Evolutionary conservation across 2,329 filamentous ascomycete species (phyloP), one percentile per base, ranked within the genome.

Genomic region (Penicillium frequentans): DNA sequence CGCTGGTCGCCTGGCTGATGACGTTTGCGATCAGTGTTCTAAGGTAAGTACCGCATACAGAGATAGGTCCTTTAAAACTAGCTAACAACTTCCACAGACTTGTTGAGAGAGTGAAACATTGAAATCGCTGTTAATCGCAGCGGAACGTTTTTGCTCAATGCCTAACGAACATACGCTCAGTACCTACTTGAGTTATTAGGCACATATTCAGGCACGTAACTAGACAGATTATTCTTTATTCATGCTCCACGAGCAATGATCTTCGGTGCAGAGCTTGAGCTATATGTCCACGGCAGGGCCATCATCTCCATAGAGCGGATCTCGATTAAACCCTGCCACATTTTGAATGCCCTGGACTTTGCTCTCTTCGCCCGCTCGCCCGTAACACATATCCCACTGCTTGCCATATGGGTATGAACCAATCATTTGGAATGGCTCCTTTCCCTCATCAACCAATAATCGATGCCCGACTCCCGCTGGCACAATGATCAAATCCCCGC

Each of bases 1-100:
- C 90, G 10, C 81, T 97, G 56, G 81, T 96, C 58, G 88, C 91
- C n/a, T 98, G 93, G 93, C 84, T 93, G 59, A 82, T 89, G 73
- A 97, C 91, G 23, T 96, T 98, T 76, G 86, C 89, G 49, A 88
- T 97, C 56, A 96, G 91, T 75, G 86, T 92, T 57, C 88, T 92
- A 70, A 84, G 89, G 81, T 83, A 75, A 72, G 29, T 4, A 14
- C 14, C 10, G 2, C 14, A 19, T 7, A 26, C 19, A 39, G 13
- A 39, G 13, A 8, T 21, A 26, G 23, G 11, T 1, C 2, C 16
- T 27, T 39, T 50, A 13, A 19, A n/a, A 19, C 21, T 24, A 39
- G 33, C 71, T 77, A 60, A 78, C 57, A 31, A 31, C 42, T 46
- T 29, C 29, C 16, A 55, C 10, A 77, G 75, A 61, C 72, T 77